These are phyloP conservation scores for Alternaria gaisen DNA, from an alignment of 2,329 filamentous ascomycete genomes.

Conservation along the genomic window DNA sequence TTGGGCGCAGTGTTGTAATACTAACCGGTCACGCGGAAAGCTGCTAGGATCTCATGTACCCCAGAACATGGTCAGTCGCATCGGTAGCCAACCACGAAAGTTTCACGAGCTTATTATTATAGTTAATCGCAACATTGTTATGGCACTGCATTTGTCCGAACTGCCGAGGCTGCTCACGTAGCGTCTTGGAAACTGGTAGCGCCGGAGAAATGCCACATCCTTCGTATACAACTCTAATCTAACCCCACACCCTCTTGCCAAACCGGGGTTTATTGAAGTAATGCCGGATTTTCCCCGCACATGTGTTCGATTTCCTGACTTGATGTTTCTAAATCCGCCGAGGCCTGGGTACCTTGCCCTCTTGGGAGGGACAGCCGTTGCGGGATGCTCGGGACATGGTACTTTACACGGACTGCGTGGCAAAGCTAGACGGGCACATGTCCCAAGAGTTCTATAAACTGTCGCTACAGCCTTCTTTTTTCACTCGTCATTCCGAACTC, in stretches of 20 bases:
- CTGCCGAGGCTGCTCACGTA: slow-evolving; percentile 8
- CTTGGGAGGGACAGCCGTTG: not conserved
- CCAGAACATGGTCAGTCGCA: not conserved
- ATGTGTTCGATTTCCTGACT: not conserved
- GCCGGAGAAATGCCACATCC: slow-evolving; percentile 15
- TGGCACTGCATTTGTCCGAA: slow-evolving; percentile 11
- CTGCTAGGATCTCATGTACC: not conserved
- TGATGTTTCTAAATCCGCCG: not conserved
- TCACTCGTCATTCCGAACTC: not conserved
- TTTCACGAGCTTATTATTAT: not conserved
- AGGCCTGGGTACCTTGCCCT: slow-evolving; percentile 2
- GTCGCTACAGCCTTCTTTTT: not conserved
- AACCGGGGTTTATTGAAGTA: not conserved
- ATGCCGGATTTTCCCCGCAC: not conserved
- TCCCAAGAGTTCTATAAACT: not conserved
- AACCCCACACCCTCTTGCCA: slow-evolving; percentile 15
- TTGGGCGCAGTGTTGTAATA: not conserved
- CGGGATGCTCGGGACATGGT: not conserved
- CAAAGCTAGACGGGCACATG: not conserved
- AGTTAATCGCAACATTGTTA: not conserved
- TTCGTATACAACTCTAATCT: slow-evolving; percentile 15
- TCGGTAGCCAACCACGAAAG: not conserved
- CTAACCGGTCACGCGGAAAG: not conserved
- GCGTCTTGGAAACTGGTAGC: slow-evolving; percentile 3
- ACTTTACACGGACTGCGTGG: not conserved